These are phyloP conservation scores for Simplicillium sp. DNA, from an alignment of 2,329 filamentous ascomycete genomes.

Conservation along the genomic window DNA sequence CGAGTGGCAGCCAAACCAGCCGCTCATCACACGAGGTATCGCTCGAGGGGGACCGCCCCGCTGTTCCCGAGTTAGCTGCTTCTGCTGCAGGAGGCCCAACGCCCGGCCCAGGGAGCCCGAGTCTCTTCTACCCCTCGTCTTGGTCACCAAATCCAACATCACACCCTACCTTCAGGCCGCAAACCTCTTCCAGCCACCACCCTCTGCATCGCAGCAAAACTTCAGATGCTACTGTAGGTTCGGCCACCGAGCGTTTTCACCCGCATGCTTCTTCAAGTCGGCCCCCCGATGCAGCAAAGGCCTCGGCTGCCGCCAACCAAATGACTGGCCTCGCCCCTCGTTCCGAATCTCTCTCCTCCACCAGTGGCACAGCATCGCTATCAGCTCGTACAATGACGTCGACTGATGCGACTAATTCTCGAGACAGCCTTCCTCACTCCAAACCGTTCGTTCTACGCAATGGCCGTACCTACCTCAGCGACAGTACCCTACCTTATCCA, in stretches of 20 bases:
- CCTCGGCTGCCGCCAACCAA: conserved; percentile 5
- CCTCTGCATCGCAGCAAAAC: too few relatives aligned
- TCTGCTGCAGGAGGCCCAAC: not conserved
- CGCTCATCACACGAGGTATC: conserved; percentile 12
- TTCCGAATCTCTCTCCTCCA: conserved; percentile 31
- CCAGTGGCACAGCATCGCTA: conserved; percentile 31
- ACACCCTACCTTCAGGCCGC: too few relatives aligned
- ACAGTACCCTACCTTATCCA: conserved; percentile 66
- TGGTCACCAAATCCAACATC: too few relatives aligned
- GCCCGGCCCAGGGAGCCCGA: conserved; percentile 2
- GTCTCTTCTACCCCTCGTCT: too few relatives aligned
- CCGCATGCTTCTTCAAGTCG: conserved; percentile 5
- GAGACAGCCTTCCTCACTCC: conserved; percentile 26
- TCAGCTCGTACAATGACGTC: conserved; percentile 38
- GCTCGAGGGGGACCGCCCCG: not conserved
- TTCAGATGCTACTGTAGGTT: too few relatives aligned
- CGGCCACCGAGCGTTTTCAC: not conserved
- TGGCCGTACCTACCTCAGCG: conserved; percentile 74
- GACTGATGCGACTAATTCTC: conserved; percentile 34
- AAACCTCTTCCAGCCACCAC: too few relatives aligned
- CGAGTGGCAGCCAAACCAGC: conserved; percentile 18
- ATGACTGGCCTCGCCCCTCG: conserved; percentile 26
- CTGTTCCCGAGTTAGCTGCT: not conserved
- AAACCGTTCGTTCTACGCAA: conserved; percentile 62
- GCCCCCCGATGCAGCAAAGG: conserved; percentile 11